These are phyloP conservation scores for Mycena crocata DNA, from an alignment of 768 basidiomycete genomes.

Conservation along the genomic window DNA sequence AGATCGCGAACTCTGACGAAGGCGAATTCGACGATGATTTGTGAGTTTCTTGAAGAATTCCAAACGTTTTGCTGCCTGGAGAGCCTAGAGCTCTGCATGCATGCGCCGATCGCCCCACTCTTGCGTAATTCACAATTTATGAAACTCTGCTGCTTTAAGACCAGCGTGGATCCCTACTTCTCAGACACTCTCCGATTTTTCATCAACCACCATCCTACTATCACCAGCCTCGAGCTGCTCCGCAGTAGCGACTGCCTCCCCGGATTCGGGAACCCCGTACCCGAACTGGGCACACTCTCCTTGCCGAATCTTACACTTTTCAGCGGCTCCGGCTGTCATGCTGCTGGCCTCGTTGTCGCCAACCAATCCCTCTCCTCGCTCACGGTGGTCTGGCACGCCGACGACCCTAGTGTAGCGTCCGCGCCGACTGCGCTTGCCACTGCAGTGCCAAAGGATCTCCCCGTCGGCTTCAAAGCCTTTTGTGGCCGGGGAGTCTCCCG, in stretches of 20 bases:
- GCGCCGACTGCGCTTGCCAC: not conserved
- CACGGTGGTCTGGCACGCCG: not conserved
- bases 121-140: too few species aligned
- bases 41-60: not conserved
- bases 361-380: not conserved
- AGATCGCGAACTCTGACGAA: not conserved
- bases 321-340: not conserved
- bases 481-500: not conserved
- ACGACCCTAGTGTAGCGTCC: not conserved
- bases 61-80: too few species aligned
- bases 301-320: not conserved
- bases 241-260: not conserved
- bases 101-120: too few species aligned
- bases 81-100: too few species aligned
- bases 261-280: not conserved
- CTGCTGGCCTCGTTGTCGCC: not conserved
- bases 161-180: too few species aligned
- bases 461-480: not conserved
- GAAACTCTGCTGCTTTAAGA: too few species aligned
- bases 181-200: too few species aligned
- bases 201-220: too few species aligned
- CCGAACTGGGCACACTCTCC: not conserved
- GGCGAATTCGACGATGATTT: not conserved
- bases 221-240: too few species aligned
- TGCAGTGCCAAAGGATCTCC: too few species aligned